Base-by-base conservation (phyloP, 805 yeast species). In the Wickerhamiella spandovensis region DNA sequence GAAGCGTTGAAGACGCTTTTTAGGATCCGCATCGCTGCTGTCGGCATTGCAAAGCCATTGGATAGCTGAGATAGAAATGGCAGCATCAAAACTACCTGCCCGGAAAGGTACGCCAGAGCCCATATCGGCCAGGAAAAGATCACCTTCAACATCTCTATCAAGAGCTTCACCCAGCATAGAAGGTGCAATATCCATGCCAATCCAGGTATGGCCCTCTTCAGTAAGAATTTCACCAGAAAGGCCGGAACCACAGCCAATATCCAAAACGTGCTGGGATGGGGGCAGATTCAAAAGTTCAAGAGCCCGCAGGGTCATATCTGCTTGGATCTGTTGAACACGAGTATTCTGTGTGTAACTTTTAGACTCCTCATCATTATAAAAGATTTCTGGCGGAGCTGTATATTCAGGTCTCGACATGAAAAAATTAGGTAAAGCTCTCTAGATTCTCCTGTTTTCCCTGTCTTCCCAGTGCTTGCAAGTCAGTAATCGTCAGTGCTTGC, bases 41-140 rank as follows among this genome's bases (percentile, higher is more conserved):
- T 92, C 98, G 2, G 97, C 97, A 64, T 92, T 92, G 71, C 97
- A 89, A 42, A 92, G 76, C 98, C 98, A 92, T 66, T 92, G 98
- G 48, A 92, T 88, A 12, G 94, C 98, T 35, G 95, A 83, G 54
- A 92, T 87, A 23, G 94, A 82, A 30, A 92, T 85, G 1, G 95
- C 97, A 1, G 97, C 97, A 66, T 92, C 98, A 65, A 90, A 92
- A 0, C 95, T 75, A 47, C 98, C 98, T 2, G 97, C 86, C 62
- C 98, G 75, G 62, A 92, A 92, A 5, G 97, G 97, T 2, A 92
- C 75, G 32, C 98, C 98, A 49, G 75, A 72, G 25, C 98, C 98
- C 74, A 92, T 84, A 70, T 92, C 98, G 37, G 88, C 83, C 50
- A 92, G 70, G 64, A 92, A 82, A 55, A 92, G 67, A 65, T 92